Percentiles rank a stretch among this genome's conserved stretches.
Evolutionary conservation across 441 rosid species (phyloP).

Genomic region (Daphne laureola): DNA sequence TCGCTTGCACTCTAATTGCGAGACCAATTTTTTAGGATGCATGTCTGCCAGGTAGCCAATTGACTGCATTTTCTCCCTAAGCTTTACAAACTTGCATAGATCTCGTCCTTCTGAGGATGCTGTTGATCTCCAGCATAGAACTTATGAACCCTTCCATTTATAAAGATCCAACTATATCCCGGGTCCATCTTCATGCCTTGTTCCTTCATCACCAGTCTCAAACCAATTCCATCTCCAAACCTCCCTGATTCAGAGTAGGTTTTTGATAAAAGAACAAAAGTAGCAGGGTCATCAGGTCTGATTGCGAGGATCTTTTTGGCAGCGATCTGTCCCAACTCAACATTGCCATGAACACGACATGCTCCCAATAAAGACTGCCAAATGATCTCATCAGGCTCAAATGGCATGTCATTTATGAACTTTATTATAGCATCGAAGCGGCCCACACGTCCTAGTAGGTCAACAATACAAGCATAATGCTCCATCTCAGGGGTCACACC

Average conservation of each 20-base stretch:
- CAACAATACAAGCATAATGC: slow-evolving; percentile 41
- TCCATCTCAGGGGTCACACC: slow-evolving; percentile 28
- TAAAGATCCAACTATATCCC: slow-evolving; percentile 33
- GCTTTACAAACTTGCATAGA: slow-evolving; percentile 24
- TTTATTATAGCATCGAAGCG: slow-evolving; percentile 27
- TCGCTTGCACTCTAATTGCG: too few species aligned
- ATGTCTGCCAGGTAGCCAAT: slow-evolving; percentile 6
- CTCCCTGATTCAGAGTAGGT: slow-evolving; percentile 30
- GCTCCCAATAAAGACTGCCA: slow-evolving; percentile 41
- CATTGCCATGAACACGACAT: slow-evolving; percentile 34
- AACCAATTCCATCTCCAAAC: slow-evolving; percentile 17
- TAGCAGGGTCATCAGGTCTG: slow-evolving; percentile 21
- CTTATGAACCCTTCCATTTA: slow-evolving; percentile 26
- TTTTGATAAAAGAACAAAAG: slow-evolving; percentile 35
- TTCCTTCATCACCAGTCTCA: slow-evolving; percentile 29
- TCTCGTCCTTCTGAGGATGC: slow-evolving; percentile 27
- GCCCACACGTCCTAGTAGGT: slow-evolving; percentile 36
- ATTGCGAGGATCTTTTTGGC: slow-evolving; percentile 28
- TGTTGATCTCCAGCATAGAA: slow-evolving; percentile 32
- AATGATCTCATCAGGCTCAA: slow-evolving; percentile 26
- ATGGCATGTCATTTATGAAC: slow-evolving; percentile 32
- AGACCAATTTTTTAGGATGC: not conserved
- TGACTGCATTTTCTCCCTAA: slow-evolving; percentile 19
- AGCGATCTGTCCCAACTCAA: slow-evolving; percentile 31
- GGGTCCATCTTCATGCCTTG: slow-evolving; percentile 35